Evolutionary conservation across 1,139 yeast genomes (phyloP), one percentile per base, ranked within the genome.

Genomic region (Yamadazyma kanchanaburiensis): DNA sequence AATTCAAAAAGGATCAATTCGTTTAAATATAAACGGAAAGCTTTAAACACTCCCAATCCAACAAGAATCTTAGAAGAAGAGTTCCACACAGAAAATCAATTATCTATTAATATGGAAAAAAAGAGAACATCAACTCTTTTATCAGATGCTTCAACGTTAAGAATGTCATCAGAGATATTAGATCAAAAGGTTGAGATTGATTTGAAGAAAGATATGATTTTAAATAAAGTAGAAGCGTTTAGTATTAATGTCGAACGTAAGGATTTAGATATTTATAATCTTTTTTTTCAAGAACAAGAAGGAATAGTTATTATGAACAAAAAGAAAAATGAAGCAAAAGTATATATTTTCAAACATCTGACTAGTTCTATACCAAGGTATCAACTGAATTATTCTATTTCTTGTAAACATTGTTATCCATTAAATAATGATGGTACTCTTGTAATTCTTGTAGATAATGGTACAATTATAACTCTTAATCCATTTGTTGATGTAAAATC

Each of bases 401-500:
- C 49, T 9, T 72, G 75, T 21, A 31, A 46, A 13, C 74, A 72
- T 40, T 71, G 75, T 27, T 43, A 55, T 12, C 64, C 73, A 1
- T 42, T 44, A 12, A 41, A 42, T 1, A 60, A 61, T 37, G 20
- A 21, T 4, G 78, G 78, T 1, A 60, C 55, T 42, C 55, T 74
- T n/a, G 51, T 70, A 3, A 55, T 60, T 4, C 49, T 70, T 9
- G 57, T 57, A 12, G 60, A 60, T 9, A 49, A 50, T 3, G 43
- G 52, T 6, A 48, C 52, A 3, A 30, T 81, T 13, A 59, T 60
- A 11, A 46, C 86, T 4, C 67, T 74, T 24, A 80, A 85, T 42
- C 94, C 95, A 1, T 80, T 84, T 42, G 56, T 79, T 8, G 74
- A 75, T 18, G 49, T 83, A 3, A 52, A 53, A 4, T 74, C 91